Base-by-base conservation (phyloP, 106 monocot species). In the Platanthera zijinensis region DNA sequence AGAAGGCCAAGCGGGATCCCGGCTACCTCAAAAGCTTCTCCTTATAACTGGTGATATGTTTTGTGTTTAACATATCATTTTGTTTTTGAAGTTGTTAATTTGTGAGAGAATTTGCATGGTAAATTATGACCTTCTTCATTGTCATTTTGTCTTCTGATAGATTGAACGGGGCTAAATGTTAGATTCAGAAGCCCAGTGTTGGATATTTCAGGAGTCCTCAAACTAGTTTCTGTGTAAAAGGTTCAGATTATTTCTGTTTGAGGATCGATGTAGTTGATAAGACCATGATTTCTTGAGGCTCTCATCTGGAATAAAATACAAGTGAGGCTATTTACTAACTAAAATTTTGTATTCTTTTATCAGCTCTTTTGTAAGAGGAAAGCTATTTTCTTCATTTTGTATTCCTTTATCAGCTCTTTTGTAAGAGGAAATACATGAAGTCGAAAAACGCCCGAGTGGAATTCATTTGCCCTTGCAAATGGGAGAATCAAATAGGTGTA, bases 1-100 rank as follows among this genome's bases (percentile, higher is more conserved):
- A 97, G 83, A 73, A 84, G 67, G 89, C 93, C 14, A 83, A 78
- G 80, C 80, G 82, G 76, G 96, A 97, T 71, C 87, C 96, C 6
- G 69, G 52, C 46, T 95, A 89, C 62, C 76, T 95, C 72, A 89
- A 85, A 71, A 75, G 82, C 5, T 94, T 90, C 73, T 45, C 59
- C 57, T 83, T 89, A 76, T 93, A 84, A 84, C 28, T 67, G 13
- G 39, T 21, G 48, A 48, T 14, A 39, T 39, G 39, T 39, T 39
- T 39, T 39, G 39, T 39, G 39, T 39, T 39, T 39, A 39, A 3
- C 39, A 39, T 39, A 39, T 39, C 39, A 39, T 39, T 39, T 39
- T 39, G 39, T 39, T 39, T 39, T 39, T 39, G 2, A 39, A 39
- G 39, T 66, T 10, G 12, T 66, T 66, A 32, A 66, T 66, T 66